Base-by-base conservation (phyloP, 176 grass and related monocot genomes). In the sorghum (Sorghum bicolor) region DNA sequence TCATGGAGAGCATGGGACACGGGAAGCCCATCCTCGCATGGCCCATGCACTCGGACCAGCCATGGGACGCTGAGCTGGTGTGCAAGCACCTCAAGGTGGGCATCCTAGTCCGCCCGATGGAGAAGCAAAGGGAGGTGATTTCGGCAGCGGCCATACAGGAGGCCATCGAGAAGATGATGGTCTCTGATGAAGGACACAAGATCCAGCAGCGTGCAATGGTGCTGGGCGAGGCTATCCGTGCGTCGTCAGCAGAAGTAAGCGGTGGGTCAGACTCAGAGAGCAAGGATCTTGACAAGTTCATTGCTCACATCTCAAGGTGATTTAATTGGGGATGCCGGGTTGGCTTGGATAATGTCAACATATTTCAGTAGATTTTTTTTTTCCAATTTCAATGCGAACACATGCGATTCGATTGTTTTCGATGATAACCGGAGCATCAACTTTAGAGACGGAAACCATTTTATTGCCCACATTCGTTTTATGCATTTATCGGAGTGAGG, bases 1-100 rank as follows among this genome's bases (percentile, higher is more conserved):
- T 82, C 63, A 33, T 92, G 64, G 93, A 94, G 70, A 90, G 87
- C 79, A 37, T 94, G 48, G 87, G 91, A 85, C 64, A 88, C 64
- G 87, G 93, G 19, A 89, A 90, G 57, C 82, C 78, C 8, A 40
- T 70, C 36, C 29, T 87, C 0, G 80, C 84, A 33, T 91, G 89
- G 89, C 84, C 89, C 0, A 87, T 91, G 84, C 89, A 91, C 55
- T 87, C 84, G 0, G 84, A 87, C 74, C 84, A 91, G 57, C 84
- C 89, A 5, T 33, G 34, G 55, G 79, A 80, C 70, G 82, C 82
- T 0, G 72, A 57, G 64, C 34, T 78, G 3, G 1, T 78, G 22
- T 78, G 75, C 74, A 77, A 77, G 74, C 36, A 77, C 20, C 32
- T 25, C 74, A 77, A 61, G 50, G 74, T 5, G 5, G 74, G 82